A percentile compares a stretch with the other conserved stretches of the same genome.
Evolutionary conservation across 208 protist species (phyloP).

Genomic region (Trypanosomatidae sp.): DNA sequence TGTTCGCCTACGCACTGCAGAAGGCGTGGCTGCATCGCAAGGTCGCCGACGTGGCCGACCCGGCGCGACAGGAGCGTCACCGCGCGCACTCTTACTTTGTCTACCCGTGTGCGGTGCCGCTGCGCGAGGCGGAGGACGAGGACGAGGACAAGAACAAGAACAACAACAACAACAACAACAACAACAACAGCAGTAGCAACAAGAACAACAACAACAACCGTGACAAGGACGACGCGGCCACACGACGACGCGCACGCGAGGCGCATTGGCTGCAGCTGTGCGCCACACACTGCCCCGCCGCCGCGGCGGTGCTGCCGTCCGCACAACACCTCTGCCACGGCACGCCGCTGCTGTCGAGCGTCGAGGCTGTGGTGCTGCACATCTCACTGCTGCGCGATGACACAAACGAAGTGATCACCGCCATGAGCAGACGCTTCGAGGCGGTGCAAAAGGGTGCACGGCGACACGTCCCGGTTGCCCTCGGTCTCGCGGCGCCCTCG

Average conservation of each 20-base stretch:
- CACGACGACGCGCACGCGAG: background rate
- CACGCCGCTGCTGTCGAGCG: constrained; percentile 5
- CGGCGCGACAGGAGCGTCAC: constrained; percentile 57
- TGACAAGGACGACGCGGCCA: background rate
- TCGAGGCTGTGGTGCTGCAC: constrained; percentile 46
- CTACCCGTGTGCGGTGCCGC: constrained; percentile 45
- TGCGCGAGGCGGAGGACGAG: constrained; percentile 8
- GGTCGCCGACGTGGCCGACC: constrained; percentile 63
- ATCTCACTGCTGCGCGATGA: constrained; percentile 54
- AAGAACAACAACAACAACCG: too few species aligned
- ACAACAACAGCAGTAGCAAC: background rate
- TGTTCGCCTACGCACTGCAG: constrained; percentile 75
- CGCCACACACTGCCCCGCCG: constrained; percentile 14
- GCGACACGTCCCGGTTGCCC: constrained; percentile 7
- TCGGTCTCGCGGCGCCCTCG: background rate
- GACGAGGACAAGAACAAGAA: too few species aligned
- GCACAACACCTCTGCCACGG: background rate
- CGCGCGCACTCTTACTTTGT: constrained; percentile 50
- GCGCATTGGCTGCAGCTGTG: constrained; percentile 9
- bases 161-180: background rate
- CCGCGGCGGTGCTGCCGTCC: constrained; percentile 17
- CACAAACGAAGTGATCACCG: constrained; percentile 40
- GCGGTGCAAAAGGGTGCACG: constrained; percentile 6
- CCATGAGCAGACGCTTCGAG: constrained; percentile 41
- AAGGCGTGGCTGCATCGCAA: constrained; percentile 84